Conservation (phyloP, 495 filamentous ascomycete species). For the Penicillium waksmanii region DNA sequence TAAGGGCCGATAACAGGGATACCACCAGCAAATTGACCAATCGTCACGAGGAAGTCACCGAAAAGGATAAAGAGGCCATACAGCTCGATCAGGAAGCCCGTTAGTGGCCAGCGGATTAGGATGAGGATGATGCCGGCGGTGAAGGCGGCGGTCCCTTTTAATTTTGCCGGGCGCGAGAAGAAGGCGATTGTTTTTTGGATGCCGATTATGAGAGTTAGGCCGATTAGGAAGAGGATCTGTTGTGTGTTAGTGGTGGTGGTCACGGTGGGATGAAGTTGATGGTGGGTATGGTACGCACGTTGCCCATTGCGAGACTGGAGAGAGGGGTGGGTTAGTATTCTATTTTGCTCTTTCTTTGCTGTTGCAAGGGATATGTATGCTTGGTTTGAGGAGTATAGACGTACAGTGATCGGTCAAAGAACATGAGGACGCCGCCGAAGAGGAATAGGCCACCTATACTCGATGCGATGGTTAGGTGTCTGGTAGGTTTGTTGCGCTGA, state of each 20-base stretch:
- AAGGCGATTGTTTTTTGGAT: slow-evolving; percentile 85
- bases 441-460: slow-evolving; percentile 84
- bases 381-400: background rate
- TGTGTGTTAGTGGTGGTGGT: slow-evolving; percentile 12
- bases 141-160: slow-evolving; percentile 90
- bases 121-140: slow-evolving; percentile 82
- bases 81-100: slow-evolving; percentile 86
- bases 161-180: slow-evolving; percentile 91
- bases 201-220: slow-evolving; percentile 94
- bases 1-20: slow-evolving; percentile 86
- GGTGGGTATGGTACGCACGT: slow-evolving; percentile 50
- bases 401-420: slow-evolving; percentile 95
- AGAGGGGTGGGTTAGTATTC: slow-evolving; percentile 16
- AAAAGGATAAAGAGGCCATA: slow-evolving; percentile 94
- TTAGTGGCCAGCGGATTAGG: slow-evolving; percentile 81
- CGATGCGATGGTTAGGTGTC: slow-evolving; percentile 5
- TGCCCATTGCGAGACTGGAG: slow-evolving; percentile 81
- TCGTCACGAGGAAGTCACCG: slow-evolving; percentile 93
- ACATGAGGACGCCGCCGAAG: slow-evolving; percentile 87
- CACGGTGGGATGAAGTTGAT: background rate
- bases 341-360: background rate
- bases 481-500: background rate
- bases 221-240: slow-evolving; percentile 95
- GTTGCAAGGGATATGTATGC: background rate
- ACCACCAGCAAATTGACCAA: slow-evolving; percentile 81